These are phyloP conservation scores for Pelagophyceae sp. DNA, from an alignment of 352 stramenopile genomes.

Conservation along the genomic window DNA sequence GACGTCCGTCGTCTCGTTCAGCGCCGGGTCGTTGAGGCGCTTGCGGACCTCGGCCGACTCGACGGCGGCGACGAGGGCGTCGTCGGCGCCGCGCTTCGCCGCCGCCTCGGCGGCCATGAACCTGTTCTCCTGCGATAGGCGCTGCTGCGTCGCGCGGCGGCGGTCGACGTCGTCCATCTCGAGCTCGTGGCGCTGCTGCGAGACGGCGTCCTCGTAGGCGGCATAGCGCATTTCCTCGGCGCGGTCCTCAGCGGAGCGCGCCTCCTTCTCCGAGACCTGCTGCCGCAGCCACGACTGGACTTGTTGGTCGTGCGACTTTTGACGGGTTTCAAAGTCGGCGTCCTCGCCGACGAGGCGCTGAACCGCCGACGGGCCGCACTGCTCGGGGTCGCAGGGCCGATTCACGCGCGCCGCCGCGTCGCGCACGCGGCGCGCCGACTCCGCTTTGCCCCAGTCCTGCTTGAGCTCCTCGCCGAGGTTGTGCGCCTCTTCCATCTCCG, in stretches of 20 bases:
- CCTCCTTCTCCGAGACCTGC: slow-evolving; percentile 24
- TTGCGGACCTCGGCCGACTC: background rate
- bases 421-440: background rate
- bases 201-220: slow-evolving; percentile 16
- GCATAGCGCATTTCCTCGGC: slow-evolving; percentile 19
- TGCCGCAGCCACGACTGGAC: slow-evolving; percentile 17
- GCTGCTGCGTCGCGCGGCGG: background rate
- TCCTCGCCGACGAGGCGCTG: slow-evolving; percentile 25
- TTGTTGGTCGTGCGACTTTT: slow-evolving; percentile 4
- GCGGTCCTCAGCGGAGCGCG: slow-evolving; percentile 3
- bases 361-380: background rate
- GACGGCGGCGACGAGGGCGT: background rate
- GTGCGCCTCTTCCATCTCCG: background rate
- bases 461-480: slow-evolving; percentile 5
- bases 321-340: background rate
- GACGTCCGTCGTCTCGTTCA: slow-evolving; percentile 16
- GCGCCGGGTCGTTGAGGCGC: background rate
- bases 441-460: slow-evolving; percentile 6
- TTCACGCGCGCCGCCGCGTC: background rate
- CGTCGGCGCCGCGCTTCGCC: background rate
- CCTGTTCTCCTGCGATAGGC: slow-evolving; percentile 7
- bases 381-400: background rate
- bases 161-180: background rate
- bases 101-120: background rate
- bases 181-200: slow-evolving; percentile 4